phyloP scores from a whole-genome alignment of 805 yeast genomes.

The Babjeviella inositovora region DNA sequence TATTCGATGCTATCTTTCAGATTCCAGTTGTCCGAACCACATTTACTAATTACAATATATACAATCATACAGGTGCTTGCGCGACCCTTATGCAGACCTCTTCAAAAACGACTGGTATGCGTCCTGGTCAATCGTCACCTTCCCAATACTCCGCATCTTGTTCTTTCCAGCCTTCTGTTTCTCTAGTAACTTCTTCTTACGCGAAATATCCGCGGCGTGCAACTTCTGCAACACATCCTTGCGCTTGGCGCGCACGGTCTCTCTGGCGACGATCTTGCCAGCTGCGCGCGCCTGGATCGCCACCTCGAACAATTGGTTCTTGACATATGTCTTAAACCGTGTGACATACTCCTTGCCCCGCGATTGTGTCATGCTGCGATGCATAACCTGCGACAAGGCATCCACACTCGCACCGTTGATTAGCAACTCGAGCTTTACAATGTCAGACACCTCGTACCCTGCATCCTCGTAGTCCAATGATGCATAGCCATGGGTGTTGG shows the following conservation, averaged over 20 bases:
- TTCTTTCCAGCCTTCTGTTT: conserved; percentile 93
- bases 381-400: conserved; percentile 86
- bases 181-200: conserved; percentile 75
- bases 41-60: neutral
- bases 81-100: no score
- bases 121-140: conserved; percentile 63
- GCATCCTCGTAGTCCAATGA: conserved; percentile 90
- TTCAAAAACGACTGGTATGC: conserved; percentile 79
- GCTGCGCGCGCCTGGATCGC: conserved; percentile 83
- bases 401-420: conserved; percentile 86
- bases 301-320: conserved; percentile 81
- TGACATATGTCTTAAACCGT: conserved; percentile 62
- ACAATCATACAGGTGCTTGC: neutral
- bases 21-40: no score
- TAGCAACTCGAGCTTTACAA: conserved; percentile 74
- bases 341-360: conserved; percentile 74
- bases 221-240: conserved; percentile 89
- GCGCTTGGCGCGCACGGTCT: conserved; percentile 83
- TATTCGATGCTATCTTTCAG: no score
- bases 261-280: conserved; percentile 71
- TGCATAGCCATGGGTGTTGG: conserved; percentile 84
- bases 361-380: conserved; percentile 54
- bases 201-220: conserved; percentile 85
- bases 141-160: conserved; percentile 64
- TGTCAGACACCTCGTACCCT: conserved; percentile 68